Conservation (phyloP, 108 stramenopile genomes). For the Pseudonitzschia pungens region DNA sequence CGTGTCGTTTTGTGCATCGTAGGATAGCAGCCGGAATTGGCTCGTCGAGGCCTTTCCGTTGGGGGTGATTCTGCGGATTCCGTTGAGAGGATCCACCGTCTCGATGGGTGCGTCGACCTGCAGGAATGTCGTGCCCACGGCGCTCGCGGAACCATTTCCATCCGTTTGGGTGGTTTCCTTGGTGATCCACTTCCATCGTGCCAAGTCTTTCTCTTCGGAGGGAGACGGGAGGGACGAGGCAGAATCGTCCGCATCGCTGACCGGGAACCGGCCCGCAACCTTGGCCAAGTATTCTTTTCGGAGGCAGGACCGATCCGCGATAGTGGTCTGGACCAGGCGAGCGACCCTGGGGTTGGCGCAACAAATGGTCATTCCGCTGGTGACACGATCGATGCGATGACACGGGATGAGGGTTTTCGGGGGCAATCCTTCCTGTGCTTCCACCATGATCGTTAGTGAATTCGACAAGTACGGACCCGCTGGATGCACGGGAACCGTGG, state of each 20-base stretch:
- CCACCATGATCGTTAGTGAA: conserved; percentile 70
- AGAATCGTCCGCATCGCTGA: neutral
- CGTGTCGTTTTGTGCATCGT: conserved; percentile 47
- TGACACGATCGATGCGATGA: conserved; percentile 80
- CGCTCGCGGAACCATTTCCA: neutral
- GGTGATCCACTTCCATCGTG: conserved; percentile 31
- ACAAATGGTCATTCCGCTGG: conserved; percentile 77
- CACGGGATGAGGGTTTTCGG: conserved; percentile 71
- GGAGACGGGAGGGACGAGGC: neutral
- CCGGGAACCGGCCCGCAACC: conserved; percentile 59
- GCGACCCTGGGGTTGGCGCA: conserved; percentile 54
- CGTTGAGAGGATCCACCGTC: conserved; percentile 53
- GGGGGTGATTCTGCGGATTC: conserved; percentile 54
- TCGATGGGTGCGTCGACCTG: conserved; percentile 73
- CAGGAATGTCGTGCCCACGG: conserved; percentile 12
- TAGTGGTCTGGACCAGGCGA: conserved; percentile 53
- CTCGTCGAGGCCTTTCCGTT: conserved; percentile 69
- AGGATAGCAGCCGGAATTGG: conserved; percentile 59
- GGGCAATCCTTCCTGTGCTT: conserved; percentile 66
- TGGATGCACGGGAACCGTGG: conserved; percentile 78
- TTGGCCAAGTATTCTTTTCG: conserved; percentile 75
- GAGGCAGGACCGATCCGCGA: conserved; percentile 24
- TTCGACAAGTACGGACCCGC: conserved; percentile 82
- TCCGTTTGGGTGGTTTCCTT: neutral
- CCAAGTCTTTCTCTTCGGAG: conserved; percentile 4